Percentiles rank a stretch among this genome's conserved stretches.
Evolutionary conservation across 1,284 basidiomycete species (phyloP).

Genomic region (Irpex sp.): DNA sequence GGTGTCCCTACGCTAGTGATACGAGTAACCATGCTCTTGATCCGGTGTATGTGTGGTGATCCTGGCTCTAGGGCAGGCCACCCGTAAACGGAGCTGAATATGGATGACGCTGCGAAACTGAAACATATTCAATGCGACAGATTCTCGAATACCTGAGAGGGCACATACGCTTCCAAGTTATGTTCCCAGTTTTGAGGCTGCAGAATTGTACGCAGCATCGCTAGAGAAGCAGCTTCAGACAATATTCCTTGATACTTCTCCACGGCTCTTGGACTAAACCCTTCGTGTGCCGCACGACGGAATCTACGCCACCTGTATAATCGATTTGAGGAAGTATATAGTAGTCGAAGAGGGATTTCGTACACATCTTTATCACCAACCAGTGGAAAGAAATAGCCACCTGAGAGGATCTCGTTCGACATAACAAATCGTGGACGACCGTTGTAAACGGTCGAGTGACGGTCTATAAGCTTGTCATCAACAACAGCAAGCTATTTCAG

Average conservation of each 20-base stretch:
- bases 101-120: background rate
- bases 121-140: background rate
- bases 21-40: slow-evolving; percentile 16
- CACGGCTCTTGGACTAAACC: slow-evolving; percentile 5
- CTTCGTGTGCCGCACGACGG: slow-evolving; percentile 11
- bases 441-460: background rate
- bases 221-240: background rate
- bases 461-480: background rate
- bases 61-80: background rate
- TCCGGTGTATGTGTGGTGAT: slow-evolving; percentile 10
- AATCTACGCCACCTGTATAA: slow-evolving; percentile 9
- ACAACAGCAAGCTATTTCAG: background rate
- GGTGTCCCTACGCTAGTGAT: slow-evolving; percentile 20
- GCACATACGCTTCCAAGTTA: background rate
- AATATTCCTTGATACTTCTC: slow-evolving; percentile 1
- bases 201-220: background rate
- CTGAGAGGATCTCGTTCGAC: background rate
- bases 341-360: background rate
- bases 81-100: background rate
- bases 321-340: background rate
- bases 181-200: background rate
- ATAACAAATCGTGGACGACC: background rate
- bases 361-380: background rate
- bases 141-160: background rate
- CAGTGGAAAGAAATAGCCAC: background rate